Evolutionary conservation across 2,329 filamentous ascomycete genomes (phyloP), one percentile per base, ranked within the genome.

Genomic region (Fonsecaea pedrosoi): DNA sequence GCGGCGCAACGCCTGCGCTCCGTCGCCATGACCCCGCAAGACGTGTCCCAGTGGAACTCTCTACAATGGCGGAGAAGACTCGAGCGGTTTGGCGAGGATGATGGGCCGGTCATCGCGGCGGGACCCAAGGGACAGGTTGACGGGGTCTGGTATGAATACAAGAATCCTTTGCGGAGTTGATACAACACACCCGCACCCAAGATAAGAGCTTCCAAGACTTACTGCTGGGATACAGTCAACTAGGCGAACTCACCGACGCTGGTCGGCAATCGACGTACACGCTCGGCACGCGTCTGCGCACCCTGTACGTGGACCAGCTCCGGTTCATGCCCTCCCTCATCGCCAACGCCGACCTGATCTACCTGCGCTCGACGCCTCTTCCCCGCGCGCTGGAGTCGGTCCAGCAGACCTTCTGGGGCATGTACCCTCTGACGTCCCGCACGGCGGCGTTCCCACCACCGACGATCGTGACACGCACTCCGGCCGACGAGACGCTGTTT

Each of bases 311-410:
- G 67, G 86, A 93, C 72, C 89, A 90, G 74, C 85, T 94, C 9
- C 81, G 84, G 10, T 94, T 92, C 76, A 85, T 94, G 74, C 90
- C 91, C 0, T 75, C 77, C 63, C 76, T 83, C 45, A 85, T 91
- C 66, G 77, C 80, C 32, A 78, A 83, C 73, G 79, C 81, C 4
- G 85, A 89, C 68, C 83, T 85, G 73, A 82, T 94, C 72, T 93
- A 93, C 74, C 84, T 94, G 45, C 88, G 92, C 63, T 82, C 91
- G 1, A 93, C 91, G 1, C 88, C 90, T 3, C 86, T 94, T 21
- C 90, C 90, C 4, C 87, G 91, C 63, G 90, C 92, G 34, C 83
- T 94, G 12, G 90, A 94, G 74, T 92, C 89, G 18, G 82, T 94
- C 38, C 91, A 94, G 75, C 88, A 94, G 77, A 82, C 88, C 18